These are phyloP conservation scores for Neckera pumila DNA, from an alignment of 225 moss, liverwort and hornwort genomes.

Conservation along the genomic window DNA sequence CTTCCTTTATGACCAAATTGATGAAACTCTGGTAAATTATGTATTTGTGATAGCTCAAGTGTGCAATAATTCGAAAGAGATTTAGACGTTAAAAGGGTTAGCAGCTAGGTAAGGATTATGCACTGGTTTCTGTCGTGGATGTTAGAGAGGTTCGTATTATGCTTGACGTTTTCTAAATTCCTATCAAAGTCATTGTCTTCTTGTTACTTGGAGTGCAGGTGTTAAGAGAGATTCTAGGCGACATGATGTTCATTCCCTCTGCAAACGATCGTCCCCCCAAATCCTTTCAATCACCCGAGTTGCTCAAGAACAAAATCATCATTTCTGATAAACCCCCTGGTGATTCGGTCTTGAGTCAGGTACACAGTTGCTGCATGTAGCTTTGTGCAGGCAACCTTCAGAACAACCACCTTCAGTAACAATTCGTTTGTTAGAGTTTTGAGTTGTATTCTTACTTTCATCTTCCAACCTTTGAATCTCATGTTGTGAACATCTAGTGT, in stretches of 20 bases:
- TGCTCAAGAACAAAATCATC: slow-evolving; percentile 58
- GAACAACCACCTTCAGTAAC: background rate
- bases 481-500: background rate
- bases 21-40: background rate
- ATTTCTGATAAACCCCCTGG: slow-evolving; percentile 81
- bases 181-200: background rate
- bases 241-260: slow-evolving; percentile 46
- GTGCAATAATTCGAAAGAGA: background rate
- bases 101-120: background rate
- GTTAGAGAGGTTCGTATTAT: background rate
- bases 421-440: background rate
- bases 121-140: background rate
- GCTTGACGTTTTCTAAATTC: background rate
- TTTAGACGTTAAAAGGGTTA: background rate
- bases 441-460: background rate
- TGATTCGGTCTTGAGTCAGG: slow-evolving; percentile 60
- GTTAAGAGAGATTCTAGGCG: slow-evolving; percentile 33
- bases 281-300: slow-evolving; percentile 56
- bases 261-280: slow-evolving; percentile 39
- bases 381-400: background rate
- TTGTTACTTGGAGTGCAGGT: slow-evolving; percentile 31
- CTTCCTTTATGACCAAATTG: background rate
- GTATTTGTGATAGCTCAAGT: background rate
- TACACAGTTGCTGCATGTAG: background rate
- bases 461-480: background rate